phyloP scores from a whole-genome alignment of 441 rosid genomes.

The Bocquillonia castaneifolia region DNA sequence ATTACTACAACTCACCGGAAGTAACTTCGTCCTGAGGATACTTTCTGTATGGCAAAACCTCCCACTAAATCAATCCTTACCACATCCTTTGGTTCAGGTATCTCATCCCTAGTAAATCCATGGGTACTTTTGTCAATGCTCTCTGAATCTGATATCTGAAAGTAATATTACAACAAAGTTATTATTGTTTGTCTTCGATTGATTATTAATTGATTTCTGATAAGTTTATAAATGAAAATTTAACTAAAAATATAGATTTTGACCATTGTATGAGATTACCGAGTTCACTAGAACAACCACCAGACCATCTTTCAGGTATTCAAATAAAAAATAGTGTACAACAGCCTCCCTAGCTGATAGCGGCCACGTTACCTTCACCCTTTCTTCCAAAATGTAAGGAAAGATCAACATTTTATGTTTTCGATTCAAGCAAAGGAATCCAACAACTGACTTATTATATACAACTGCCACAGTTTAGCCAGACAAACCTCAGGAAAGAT shows the following conservation, averaged over 20 bases:
- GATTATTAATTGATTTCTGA: background rate
- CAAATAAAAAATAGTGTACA: conserved; percentile 62
- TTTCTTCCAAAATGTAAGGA: conserved; percentile 60
- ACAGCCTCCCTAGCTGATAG: conserved; percentile 71
- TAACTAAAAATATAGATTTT: conserved; percentile 9
- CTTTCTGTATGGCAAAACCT: conserved; percentile 88
- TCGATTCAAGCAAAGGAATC: conserved; percentile 16
- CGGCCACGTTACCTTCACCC: conserved; percentile 97
- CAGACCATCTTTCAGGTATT: conserved; percentile 73
- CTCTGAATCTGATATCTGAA: conserved; percentile 65
- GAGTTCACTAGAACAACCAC: conserved; percentile 55
- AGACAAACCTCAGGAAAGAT: conserved; percentile 58
- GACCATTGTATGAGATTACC: conserved; percentile 43
- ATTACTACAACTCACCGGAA: conserved; percentile 48
- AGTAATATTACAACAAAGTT: conserved; percentile 17
- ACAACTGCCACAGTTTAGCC: conserved; percentile 16
- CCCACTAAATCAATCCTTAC: conserved; percentile 81
- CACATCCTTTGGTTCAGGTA: conserved; percentile 60
- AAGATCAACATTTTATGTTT: conserved; percentile 31
- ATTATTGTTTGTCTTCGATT: background rate
- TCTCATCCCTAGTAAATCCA: conserved; percentile 47
- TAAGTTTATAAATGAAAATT: conserved; percentile 6
- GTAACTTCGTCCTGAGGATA: conserved; percentile 64
- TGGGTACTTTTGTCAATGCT: conserved; percentile 49
- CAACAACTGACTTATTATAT: conserved; percentile 11